Conservation (phyloP, 202 grass and related monocot genomes). For the Saccharum hybrid region DNA sequence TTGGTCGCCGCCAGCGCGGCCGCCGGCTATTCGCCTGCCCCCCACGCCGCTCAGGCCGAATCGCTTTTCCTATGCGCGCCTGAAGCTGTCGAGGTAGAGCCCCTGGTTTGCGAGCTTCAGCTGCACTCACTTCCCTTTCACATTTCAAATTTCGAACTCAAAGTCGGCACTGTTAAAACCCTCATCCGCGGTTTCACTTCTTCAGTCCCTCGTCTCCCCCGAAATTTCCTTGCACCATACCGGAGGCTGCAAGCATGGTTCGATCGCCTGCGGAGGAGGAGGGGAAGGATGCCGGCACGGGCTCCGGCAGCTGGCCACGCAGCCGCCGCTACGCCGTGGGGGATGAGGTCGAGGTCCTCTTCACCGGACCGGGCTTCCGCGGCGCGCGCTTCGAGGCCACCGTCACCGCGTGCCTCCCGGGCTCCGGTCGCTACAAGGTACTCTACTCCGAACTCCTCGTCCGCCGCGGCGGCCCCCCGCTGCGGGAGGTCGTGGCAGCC, state of each 20-base stretch:
- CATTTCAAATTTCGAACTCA: no score
- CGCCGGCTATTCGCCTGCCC: no score
- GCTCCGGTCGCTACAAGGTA: conserved; percentile 34
- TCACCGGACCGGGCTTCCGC: conserved; percentile 42
- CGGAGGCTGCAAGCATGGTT: background rate
- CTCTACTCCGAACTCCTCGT: conserved; percentile 41
- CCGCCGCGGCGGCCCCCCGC: background rate
- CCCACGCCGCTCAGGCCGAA: no score
- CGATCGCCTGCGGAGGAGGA: background rate
- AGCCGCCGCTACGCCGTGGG: conserved; percentile 2
- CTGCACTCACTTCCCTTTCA: no score
- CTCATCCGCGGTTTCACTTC: background rate
- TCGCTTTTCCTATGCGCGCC: no score
- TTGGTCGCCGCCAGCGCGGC: no score
- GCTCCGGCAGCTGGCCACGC: background rate
- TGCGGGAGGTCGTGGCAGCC: conserved; percentile 33
- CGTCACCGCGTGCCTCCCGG: conserved; percentile 4
- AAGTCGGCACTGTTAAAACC: background rate
- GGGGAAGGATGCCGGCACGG: background rate
- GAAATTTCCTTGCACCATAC: background rate
- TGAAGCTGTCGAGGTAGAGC: no score
- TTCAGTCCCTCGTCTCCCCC: background rate
- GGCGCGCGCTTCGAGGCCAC: conserved; percentile 59
- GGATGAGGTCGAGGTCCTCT: conserved; percentile 56
- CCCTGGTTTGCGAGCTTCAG: no score